These are phyloP conservation scores for Chaetothyriales sp. DNA, from an alignment of 2,329 filamentous ascomycete species.

Conservation along the genomic window DNA sequence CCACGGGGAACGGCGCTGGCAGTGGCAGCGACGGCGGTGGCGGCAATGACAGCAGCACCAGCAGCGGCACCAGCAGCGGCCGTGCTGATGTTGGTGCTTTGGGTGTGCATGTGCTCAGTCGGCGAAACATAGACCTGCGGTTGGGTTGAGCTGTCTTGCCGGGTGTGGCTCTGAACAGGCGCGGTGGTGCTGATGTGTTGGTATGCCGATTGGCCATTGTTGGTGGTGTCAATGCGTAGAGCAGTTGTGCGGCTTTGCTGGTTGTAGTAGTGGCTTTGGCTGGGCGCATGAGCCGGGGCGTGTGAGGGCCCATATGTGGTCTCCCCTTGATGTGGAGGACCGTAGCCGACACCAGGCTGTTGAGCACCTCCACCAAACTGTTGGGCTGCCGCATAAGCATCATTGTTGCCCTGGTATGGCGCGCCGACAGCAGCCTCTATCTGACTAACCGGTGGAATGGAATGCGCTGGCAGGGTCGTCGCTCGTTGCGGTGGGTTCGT, in stretches of 20 bases:
- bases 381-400: not conserved
- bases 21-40: not conserved
- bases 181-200: constrained; percentile 5
- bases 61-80: not conserved
- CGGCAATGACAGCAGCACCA: not conserved
- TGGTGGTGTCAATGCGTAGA: constrained; percentile 11
- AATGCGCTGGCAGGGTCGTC: constrained; percentile 1
- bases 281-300: not conserved
- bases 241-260: constrained; percentile 8
- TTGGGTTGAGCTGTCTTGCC: not conserved
- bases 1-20: not conserved
- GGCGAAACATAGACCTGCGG: not conserved
- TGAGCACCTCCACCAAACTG: not conserved
- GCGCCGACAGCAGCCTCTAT: not conserved
- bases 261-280: not conserved
- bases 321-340: not conserved
- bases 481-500: not conserved
- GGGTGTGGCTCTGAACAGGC: constrained; percentile 6
- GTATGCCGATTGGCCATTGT: not conserved
- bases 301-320: not conserved
- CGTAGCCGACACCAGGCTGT: constrained; percentile 1
- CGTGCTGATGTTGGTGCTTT: not conserved
- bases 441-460: not conserved
- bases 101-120: not conserved
- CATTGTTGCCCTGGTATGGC: not conserved